A percentile compares a stretch with the other conserved stretches of the same genome.
Conservation (phyloP, 2,329 filamentous ascomycete species). For the Pseudovirgaria hyperparasitica region DNA sequence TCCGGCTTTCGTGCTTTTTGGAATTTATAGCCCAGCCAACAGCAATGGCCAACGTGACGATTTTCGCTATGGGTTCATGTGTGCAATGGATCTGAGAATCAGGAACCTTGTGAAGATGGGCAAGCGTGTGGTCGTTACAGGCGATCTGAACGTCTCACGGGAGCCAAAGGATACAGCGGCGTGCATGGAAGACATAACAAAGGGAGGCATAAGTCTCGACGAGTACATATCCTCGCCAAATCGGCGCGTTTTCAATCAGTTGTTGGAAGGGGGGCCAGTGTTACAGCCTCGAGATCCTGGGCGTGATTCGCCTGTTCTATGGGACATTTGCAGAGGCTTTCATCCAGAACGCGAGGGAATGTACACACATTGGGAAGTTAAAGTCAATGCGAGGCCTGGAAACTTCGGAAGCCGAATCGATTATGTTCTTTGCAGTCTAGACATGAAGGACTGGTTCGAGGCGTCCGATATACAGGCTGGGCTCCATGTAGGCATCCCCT, state of each 20-base stretch:
- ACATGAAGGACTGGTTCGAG: constrained; percentile 68
- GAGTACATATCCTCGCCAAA: constrained; percentile 63
- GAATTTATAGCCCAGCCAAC: constrained; percentile 83
- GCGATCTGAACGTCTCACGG: constrained; percentile 73
- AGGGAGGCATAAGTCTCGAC: constrained; percentile 53
- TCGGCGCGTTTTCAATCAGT: constrained; percentile 70
- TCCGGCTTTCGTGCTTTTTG: constrained; percentile 84
- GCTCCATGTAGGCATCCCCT: constrained; percentile 15
- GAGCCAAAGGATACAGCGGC: constrained; percentile 65
- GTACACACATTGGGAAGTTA: constrained; percentile 97
- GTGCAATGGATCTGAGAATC: constrained; percentile 68
- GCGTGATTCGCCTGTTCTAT: constrained; percentile 58
- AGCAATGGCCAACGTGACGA: constrained; percentile 72
- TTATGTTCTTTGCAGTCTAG: constrained; percentile 73
- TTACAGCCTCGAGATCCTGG: constrained; percentile 53
- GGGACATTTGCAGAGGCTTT: constrained; percentile 73
- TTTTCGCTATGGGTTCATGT: constrained; percentile 70
- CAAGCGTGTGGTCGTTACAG: constrained; percentile 74
- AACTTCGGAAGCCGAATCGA: constrained; percentile 92
- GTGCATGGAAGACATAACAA: constrained; percentile 56
- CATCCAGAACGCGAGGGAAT: constrained; percentile 72
- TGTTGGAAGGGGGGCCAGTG: constrained; percentile 63
- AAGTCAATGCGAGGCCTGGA: constrained; percentile 85
- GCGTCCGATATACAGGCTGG: constrained; percentile 85
- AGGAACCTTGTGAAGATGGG: constrained; percentile 71